Percentiles rank a stretch among this genome's conserved stretches.
Evolutionary conservation across 2,329 filamentous ascomycete genomes (phyloP).

Genomic region (Neonectria punicea): DNA sequence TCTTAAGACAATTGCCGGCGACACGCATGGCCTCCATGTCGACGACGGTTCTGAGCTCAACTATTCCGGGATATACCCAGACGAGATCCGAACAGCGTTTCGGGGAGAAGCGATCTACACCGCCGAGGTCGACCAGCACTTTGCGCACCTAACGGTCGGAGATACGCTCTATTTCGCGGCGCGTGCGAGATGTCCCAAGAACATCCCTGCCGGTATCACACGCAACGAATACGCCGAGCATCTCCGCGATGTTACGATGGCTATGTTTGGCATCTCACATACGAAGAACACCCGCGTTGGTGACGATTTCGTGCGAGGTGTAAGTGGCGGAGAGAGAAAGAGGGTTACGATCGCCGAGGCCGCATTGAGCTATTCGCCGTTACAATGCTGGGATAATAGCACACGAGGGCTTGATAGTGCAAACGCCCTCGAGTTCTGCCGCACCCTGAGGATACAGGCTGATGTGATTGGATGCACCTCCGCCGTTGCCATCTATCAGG

Average conservation of each 20-base stretch:
- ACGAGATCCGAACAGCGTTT: conserved; percentile 16
- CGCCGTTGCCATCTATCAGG: conserved; percentile 72
- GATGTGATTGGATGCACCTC: conserved; percentile 67
- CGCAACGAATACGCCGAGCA: conserved; percentile 64
- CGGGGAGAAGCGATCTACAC: conserved; percentile 85
- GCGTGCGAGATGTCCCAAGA: conserved; percentile 68
- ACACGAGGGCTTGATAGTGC: conserved; percentile 71
- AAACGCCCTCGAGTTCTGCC: conserved; percentile 72
- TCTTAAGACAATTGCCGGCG: conserved; percentile 63
- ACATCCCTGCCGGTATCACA: conserved; percentile 65
- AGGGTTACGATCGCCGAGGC: conserved; percentile 49
- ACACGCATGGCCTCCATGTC: conserved; percentile 53
- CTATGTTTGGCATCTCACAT: conserved; percentile 74
- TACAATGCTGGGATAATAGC: conserved; percentile 77
- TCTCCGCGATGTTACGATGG: conserved; percentile 75
- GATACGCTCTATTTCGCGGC: conserved; percentile 80
- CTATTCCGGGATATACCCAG: conserved; percentile 49
- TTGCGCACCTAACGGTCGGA: conserved; percentile 76
- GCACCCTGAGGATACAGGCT: conserved; percentile 67
- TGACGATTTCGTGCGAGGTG: conserved; percentile 71
- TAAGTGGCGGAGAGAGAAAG: conserved; percentile 62
- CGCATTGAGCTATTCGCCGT: conserved; percentile 49
- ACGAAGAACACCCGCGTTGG: conserved; percentile 75
- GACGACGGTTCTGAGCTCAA: conserved; percentile 48
- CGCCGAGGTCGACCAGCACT: conserved; percentile 81